phyloP scores from a whole-genome alignment of 352 stramenopile species.

The Hyaloperonospora arabidopsidis region DNA sequence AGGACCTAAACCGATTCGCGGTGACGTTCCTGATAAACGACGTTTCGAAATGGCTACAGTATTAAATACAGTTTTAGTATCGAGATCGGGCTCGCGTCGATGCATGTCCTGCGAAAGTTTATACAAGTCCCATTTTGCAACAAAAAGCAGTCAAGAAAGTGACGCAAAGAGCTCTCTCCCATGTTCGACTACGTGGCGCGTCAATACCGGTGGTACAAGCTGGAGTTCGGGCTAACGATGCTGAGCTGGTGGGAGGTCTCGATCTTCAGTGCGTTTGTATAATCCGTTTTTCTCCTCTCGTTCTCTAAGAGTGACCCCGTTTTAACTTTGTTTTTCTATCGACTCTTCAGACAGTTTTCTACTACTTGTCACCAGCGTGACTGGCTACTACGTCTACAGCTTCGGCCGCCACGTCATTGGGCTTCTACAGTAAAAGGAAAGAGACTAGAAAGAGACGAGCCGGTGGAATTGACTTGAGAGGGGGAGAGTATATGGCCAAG shows the following conservation, averaged over 20 bases:
- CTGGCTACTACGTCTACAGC: conserved; percentile 74
- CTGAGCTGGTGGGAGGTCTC: conserved; percentile 71
- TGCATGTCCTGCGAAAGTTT: background rate
- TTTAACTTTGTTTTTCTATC: background rate
- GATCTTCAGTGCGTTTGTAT: conserved; percentile 67
- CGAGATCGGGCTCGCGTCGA: too few relatives aligned
- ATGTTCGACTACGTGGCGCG: conserved; percentile 61
- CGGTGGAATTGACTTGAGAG: too few relatives aligned
- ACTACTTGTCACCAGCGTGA: conserved; percentile 61
- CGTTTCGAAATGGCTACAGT: too few relatives aligned
- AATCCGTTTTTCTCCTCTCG: background rate
- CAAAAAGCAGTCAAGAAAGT: conserved; percentile 15
- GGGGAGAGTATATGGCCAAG: background rate
- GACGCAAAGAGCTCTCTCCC: conserved; percentile 6
- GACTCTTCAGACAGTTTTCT: conserved; percentile 51
- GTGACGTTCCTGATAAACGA: too few relatives aligned
- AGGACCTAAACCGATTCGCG: too few relatives aligned
- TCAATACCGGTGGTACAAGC: conserved; percentile 82
- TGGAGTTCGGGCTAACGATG: conserved; percentile 82
- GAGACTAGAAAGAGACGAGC: background rate
- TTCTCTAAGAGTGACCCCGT: background rate
- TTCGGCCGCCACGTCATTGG: conserved; percentile 40
- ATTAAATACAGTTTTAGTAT: too few relatives aligned
- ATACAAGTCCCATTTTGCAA: background rate
- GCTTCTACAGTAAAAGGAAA: conserved; percentile 31